Percentiles rank a stretch among this genome's conserved stretches.
phyloP scores from a whole-genome alignment of 2,329 filamentous ascomycete species.

The Aspergillus arachidicola region DNA sequence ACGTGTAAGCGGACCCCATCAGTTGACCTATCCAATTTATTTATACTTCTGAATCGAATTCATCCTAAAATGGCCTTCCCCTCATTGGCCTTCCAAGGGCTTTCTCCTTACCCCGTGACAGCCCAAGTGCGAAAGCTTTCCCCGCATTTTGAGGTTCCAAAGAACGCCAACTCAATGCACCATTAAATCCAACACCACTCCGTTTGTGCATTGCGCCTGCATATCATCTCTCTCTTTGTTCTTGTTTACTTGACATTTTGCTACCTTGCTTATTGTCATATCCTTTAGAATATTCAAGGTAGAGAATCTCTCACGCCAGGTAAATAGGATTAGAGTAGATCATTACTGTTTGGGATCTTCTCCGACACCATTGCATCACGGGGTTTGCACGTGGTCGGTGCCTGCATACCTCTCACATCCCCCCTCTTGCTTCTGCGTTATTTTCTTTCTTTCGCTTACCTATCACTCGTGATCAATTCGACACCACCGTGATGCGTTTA shows the following conservation, averaged over 20 bases:
- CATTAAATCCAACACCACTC: neutral
- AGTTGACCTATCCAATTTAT: neutral
- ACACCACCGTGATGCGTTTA: constrained; percentile 31
- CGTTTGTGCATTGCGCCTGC: neutral
- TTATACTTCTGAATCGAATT: neutral
- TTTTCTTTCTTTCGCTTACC: neutral
- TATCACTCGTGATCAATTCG: neutral
- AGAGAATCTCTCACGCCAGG: neutral
- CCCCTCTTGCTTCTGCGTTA: neutral
- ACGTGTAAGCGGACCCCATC: no score
- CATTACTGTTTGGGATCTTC: constrained; percentile 4
- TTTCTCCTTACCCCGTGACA: neutral
- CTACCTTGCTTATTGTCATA: neutral
- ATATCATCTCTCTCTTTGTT: neutral
- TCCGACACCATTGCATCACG: neutral
- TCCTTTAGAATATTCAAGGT: neutral
- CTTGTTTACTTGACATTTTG: neutral
- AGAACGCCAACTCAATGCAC: neutral
- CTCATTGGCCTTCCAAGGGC: neutral
- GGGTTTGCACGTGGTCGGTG: neutral
- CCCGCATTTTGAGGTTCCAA: constrained; percentile 2
- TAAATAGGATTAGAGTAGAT: neutral
- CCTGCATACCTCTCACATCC: neutral
- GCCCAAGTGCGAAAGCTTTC: neutral
- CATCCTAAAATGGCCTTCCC: neutral